Percentiles rank a stretch among this genome's conserved stretches.
These are phyloP conservation scores for Fraxinus sp. DNA, from an alignment of 305 asterid species.

Conservation along the genomic window DNA sequence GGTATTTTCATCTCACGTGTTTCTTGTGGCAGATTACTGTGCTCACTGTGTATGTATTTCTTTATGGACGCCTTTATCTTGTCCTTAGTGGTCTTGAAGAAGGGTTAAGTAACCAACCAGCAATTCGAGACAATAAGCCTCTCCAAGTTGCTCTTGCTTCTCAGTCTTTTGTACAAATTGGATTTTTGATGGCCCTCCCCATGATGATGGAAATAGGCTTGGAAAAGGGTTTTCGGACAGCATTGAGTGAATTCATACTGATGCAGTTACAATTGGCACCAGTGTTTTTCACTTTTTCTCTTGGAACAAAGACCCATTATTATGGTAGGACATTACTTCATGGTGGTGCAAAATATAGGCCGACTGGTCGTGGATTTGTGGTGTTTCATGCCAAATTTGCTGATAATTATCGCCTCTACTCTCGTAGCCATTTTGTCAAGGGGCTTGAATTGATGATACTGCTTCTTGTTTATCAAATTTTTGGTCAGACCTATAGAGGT, in stretches of 20 bases:
- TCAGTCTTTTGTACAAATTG: conserved; percentile 90
- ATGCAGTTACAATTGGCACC: conserved; percentile 93
- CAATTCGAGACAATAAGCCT: conserved; percentile 59
- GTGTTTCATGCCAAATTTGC: conserved; percentile 95
- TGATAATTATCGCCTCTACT: conserved; percentile 78
- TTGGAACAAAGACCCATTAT: conserved; percentile 87
- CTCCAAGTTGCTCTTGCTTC: conserved; percentile 90
- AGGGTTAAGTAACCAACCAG: conserved; percentile 60
- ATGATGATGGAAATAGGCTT: conserved; percentile 97
- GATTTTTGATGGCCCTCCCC: conserved; percentile 88
- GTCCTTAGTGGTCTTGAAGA: conserved; percentile 91
- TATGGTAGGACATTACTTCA: conserved; percentile 87
- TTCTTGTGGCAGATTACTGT: conserved; percentile 53
- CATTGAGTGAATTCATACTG: conserved; percentile 78
- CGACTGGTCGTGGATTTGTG: conserved; percentile 90
- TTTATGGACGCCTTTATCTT: conserved; percentile 93
- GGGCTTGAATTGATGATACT: conserved; percentile 83
- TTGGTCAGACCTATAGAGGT: conserved; percentile 69
- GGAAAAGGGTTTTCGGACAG: conserved; percentile 86
- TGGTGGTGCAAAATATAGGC: conserved; percentile 89
- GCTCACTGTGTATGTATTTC: conserved; percentile 83
- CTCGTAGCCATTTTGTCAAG: conserved; percentile 92
- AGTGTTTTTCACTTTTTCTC: conserved; percentile 86
- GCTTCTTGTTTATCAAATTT: conserved; percentile 73
- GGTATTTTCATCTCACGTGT: not conserved